Percentiles rank a stretch among this genome's conserved stretches.
Evolutionary conservation across 1,284 basidiomycete species (phyloP).

Genomic region (Singerocomus inundabilis): DNA sequence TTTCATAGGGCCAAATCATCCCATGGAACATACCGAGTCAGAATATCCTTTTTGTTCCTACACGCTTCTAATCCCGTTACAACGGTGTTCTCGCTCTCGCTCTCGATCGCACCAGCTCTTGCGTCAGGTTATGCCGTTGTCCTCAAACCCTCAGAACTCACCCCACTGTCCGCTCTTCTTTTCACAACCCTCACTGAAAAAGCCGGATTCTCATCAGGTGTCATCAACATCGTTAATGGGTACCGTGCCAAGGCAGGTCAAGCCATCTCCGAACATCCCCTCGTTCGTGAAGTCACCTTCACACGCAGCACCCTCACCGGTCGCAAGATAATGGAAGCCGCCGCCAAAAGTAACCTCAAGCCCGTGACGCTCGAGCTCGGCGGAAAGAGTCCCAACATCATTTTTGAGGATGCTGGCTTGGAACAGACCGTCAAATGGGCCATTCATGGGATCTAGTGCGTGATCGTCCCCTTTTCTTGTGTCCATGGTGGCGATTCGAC

Average conservation of each 20-base stretch:
- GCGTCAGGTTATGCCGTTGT: conserved; percentile 68
- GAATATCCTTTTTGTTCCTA: background rate
- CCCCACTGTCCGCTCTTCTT: conserved; percentile 46
- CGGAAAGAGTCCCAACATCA: conserved; percentile 67
- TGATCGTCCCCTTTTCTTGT: background rate
- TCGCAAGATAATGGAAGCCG: conserved; percentile 65
- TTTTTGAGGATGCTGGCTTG: conserved; percentile 54
- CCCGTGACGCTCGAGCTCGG: conserved; percentile 74
- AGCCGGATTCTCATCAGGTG: conserved; percentile 66
- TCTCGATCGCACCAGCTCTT: conserved; percentile 72
- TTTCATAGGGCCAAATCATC: conserved; percentile 12
- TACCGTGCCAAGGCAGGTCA: conserved; percentile 42
- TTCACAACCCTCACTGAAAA: conserved; percentile 28
- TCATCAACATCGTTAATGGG: conserved; percentile 66
- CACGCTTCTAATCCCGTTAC: background rate
- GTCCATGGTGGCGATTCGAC: background rate
- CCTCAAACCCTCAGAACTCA: conserved; percentile 74
- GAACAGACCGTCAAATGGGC: conserved; percentile 67
- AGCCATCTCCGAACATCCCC: conserved; percentile 42
- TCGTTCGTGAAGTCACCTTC: conserved; percentile 49
- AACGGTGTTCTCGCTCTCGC: conserved; percentile 49
- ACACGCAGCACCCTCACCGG: conserved; percentile 62
- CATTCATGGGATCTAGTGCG: conserved; percentile 58
- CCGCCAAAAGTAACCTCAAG: conserved; percentile 69
- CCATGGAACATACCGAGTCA: conserved; percentile 12